A percentile compares a stretch with the other conserved stretches of the same genome.
phyloP scores from a whole-genome alignment of 768 basidiomycete species.

The Favolaschia claudopus region DNA sequence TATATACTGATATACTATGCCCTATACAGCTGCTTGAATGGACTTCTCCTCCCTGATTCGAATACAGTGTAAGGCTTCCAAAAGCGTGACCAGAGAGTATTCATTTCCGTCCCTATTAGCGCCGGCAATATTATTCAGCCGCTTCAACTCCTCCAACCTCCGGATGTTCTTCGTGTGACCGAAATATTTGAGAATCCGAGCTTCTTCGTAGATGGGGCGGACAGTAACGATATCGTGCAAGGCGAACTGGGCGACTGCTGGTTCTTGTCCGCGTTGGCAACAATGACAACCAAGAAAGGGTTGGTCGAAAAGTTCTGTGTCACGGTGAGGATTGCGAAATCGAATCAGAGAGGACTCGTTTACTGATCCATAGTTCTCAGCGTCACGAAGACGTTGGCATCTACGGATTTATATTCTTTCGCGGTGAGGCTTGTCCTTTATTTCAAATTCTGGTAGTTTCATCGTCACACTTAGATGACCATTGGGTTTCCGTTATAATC shows the following conservation, averaged over 20 bases:
- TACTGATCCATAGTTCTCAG: slow-evolving; percentile 32
- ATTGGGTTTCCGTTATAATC: slow-evolving; percentile 60
- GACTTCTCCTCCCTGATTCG: not conserved
- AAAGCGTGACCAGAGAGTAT: no score
- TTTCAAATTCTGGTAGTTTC: no score
- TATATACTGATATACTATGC: not conserved
- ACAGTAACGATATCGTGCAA: slow-evolving; percentile 55
- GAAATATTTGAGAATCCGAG: slow-evolving; percentile 59
- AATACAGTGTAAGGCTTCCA: not conserved
- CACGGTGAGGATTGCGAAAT: slow-evolving; percentile 41
- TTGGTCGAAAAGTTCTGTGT: slow-evolving; percentile 62
- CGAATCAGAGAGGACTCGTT: not conserved
- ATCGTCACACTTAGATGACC: slow-evolving; percentile 4
- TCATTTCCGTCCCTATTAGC: no score
- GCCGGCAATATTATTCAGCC: not conserved
- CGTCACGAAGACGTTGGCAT: slow-evolving; percentile 60
- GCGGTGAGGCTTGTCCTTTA: slow-evolving; percentile 43
- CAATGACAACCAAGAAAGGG: slow-evolving; percentile 49
- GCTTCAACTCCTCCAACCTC: slow-evolving; percentile 30
- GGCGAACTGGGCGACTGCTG: slow-evolving; percentile 59
- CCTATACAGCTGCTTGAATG: not conserved
- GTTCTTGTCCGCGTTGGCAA: slow-evolving; percentile 59
- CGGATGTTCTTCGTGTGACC: slow-evolving; percentile 53
- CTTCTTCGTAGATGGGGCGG: slow-evolving; percentile 54
- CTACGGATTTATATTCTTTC: slow-evolving; percentile 66